Base-by-base conservation (phyloP, 2,329 filamentous ascomycete genomes). In the Penicillium concentricum region DNA sequence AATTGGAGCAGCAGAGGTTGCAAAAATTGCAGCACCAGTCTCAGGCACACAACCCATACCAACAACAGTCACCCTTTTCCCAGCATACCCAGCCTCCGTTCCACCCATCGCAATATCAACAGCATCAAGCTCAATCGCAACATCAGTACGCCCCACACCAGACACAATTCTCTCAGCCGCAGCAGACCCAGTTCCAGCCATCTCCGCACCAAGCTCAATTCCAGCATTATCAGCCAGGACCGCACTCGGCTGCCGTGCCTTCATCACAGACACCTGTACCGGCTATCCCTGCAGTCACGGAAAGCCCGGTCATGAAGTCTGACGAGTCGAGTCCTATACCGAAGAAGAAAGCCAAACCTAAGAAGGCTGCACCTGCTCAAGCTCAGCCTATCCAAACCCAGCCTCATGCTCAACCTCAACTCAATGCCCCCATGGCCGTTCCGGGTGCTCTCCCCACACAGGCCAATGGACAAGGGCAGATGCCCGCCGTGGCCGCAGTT, bases 11-110 rank as follows among this genome's bases (percentile, higher is more conserved):
- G 12, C 56, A 61, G 22, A 61, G 58, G 9, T 53, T 62, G 44
- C 61, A 60, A 34, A 66, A 65, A 41, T 58, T 66, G 26, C 62
- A 66, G 49, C 56, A 59, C 37, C 64, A 66, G 37, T 55, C 57
- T 16, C 65, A 68, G 50, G 58, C 54, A 8, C 67, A 68, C 51
- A 61, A 67, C 43, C 52, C 62, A 28, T 68, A 66, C 18, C 65
- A 69, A 35, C 61, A 64, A 30, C 54, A 60, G n/a, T 60, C 63
- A 39, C 59, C 62, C 7, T 67, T 66, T 35, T 24, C 49, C 5
- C 60, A 62, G 26, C 63, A 63, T 24, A 20, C 61, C 20, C 64
- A 67, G 42, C 18, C 61, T 38, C 58, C 61, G 15, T 67, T 65
- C 58, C 64, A 66, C 18, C 58, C 46, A 41, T 43, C 50, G 43